These are phyloP conservation scores for Dictyostelium capitatum DNA, from an alignment of 78 protist genomes.

Conservation along the genomic window DNA sequence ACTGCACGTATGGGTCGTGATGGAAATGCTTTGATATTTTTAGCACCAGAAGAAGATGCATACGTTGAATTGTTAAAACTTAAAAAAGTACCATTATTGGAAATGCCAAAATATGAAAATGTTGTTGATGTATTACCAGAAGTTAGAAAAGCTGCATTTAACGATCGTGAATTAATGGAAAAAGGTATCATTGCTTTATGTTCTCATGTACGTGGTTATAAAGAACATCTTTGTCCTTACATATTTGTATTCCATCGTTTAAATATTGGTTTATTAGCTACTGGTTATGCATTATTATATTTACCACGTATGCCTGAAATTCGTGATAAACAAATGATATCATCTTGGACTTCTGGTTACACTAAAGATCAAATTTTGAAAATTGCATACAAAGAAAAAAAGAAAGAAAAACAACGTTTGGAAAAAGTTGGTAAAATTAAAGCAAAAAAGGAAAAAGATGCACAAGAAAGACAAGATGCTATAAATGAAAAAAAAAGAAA, in stretches of 20 bases:
- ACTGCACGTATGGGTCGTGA: slow-evolving; percentile 94
- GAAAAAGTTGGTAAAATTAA: slow-evolving; percentile 17
- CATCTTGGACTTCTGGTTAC: slow-evolving; percentile 24
- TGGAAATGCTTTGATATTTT: slow-evolving; percentile 86
- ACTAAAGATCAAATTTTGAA: slow-evolving; percentile 25
- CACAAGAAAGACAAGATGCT: neutral
- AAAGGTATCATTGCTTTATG: slow-evolving; percentile 75
- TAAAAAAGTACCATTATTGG: slow-evolving; percentile 73
- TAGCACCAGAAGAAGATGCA: slow-evolving; percentile 81
- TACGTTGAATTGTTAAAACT: slow-evolving; percentile 83
- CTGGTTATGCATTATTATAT: slow-evolving; percentile 59
- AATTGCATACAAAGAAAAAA: slow-evolving; percentile 49
- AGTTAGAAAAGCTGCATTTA: neutral
- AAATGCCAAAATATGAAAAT: neutral
- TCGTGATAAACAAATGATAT: neutral
- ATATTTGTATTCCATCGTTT: slow-evolving; percentile 81
- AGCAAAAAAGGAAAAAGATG: neutral
- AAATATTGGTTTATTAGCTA: slow-evolving; percentile 71
- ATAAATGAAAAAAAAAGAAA: neutral
- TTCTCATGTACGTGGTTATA: slow-evolving; percentile 89
- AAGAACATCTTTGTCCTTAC: slow-evolving; percentile 88
- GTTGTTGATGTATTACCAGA: neutral
- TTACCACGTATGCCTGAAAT: slow-evolving; percentile 83
- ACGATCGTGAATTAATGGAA: slow-evolving; percentile 53
- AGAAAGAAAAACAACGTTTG: slow-evolving; percentile 35